Percentiles rank a stretch among this genome's conserved stretches.
phyloP scores from a whole-genome alignment of 345 rosid genomes.

The Eucalyptus regnans region DNA sequence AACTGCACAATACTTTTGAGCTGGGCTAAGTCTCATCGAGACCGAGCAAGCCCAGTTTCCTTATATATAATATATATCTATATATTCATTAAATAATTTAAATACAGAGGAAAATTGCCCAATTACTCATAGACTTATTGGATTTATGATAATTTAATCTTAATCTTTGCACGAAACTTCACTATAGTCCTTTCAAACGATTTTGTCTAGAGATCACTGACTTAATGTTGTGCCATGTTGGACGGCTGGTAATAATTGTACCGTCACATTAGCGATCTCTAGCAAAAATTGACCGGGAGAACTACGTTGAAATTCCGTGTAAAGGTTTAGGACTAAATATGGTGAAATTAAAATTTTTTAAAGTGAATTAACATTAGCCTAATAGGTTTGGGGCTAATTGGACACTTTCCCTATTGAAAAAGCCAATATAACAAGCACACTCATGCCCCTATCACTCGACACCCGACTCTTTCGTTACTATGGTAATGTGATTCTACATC shows the following conservation, averaged over 20 bases:
- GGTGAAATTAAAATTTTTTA: not conserved
- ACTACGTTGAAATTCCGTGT: rapidly evolving
- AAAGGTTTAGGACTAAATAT: not conserved
- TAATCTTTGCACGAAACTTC: not conserved
- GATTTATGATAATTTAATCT: not conserved
- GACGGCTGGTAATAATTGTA: rapidly evolving
- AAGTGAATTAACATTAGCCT: rapidly evolving
- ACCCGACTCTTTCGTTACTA: rapidly evolving
- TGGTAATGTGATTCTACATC: not conserved
- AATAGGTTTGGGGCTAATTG: not conserved
- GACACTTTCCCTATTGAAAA: not conserved
- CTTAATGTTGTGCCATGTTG: rapidly evolving
- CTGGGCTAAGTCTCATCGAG: not conserved
- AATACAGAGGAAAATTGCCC: not conserved
- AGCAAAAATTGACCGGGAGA: rapidly evolving
- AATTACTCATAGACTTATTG: not conserved
- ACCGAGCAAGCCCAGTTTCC: not conserved
- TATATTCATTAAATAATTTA: not conserved
- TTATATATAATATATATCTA: not conserved
- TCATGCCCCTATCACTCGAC: not conserved
- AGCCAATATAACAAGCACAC: not conserved
- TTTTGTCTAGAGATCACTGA: not conserved
- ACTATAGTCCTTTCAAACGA: no score
- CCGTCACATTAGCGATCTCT: rapidly evolving
- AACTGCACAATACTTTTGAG: not conserved